Evolutionary conservation across 2,329 filamentous ascomycete genomes (phyloP), one percentile per base, ranked within the genome.

Genomic region (Sclerotinia nivalis): DNA sequence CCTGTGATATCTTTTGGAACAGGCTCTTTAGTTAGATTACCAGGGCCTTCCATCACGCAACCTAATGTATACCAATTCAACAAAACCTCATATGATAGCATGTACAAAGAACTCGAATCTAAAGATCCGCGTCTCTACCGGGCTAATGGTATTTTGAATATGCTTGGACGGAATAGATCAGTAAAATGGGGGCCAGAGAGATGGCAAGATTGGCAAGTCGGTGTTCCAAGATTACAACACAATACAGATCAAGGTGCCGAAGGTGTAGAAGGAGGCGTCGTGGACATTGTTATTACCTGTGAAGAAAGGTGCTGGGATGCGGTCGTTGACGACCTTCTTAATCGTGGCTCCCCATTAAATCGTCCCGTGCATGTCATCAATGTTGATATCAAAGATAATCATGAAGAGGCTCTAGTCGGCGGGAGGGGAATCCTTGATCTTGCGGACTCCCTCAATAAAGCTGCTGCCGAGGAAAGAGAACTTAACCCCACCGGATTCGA

Each of bases 31-130:
- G 96, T 99, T 75, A 93, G 96, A 37, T 85, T 99, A 0, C 96
- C 96, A 0, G 96, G 96, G 0, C 95, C 96, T 1, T 91, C 90
- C 47, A 96, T 97, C 73, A 91, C 89, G 9, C 93, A 97, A 79
- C 96, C 96, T 64, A 99, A 99, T 79, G 94, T 98, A 76, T 99
- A 98, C 84, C 89, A 93, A 76, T 99, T 99, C 88, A 98, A 99
- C 83, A 93, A 91, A 79, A 97, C 94, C 1, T 97, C 94, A 20
- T 99, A 99, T 82, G 89, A 93, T 77, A 90, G 90, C 78, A 99
- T 99, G 87, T 97, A 96, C 82, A 91, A 93, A 75, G 95, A 99
- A 80, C 88, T 99, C 13, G 87, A 92, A 73, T 81, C 87, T 49
- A 97, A 98, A 77, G 96, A 99, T 78, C 87, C 89, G 31, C 87